Percentiles rank a stretch among this genome's conserved stretches.
Conservation (phyloP, 139 green algal species). For the Eudorina sp. region DNA sequence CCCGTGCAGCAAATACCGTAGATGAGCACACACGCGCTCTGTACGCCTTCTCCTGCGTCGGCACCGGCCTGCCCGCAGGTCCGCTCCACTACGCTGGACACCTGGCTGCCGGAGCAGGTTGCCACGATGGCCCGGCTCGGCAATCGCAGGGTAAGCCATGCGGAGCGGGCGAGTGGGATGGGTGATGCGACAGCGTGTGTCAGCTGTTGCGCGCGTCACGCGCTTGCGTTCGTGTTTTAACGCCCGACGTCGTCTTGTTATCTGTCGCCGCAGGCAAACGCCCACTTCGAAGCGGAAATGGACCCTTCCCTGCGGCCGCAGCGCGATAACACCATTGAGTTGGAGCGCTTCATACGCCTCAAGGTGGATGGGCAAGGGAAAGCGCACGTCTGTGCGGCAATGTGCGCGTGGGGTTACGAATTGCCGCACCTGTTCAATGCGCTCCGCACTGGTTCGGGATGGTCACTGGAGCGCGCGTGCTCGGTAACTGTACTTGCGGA, state of each 20-base stretch:
- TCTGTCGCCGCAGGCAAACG: slow-evolving; percentile 54
- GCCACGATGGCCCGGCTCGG: slow-evolving; percentile 58
- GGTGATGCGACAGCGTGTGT: too few species aligned
- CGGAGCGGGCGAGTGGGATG: too few species aligned
- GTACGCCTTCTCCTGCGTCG: neutral
- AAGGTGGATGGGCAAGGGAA: slow-evolving; percentile 51
- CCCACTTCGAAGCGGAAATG: slow-evolving; percentile 65
- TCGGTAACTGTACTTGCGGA: too few species aligned
- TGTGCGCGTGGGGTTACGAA: too few species aligned
- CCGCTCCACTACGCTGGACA: slow-evolving; percentile 77
- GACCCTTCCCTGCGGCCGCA: neutral
- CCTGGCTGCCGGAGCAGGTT: slow-evolving; percentile 77
- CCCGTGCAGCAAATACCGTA: too few species aligned
- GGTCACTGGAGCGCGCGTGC: too few species aligned
- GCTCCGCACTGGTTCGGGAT: too few species aligned
- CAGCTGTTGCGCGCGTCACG: neutral
- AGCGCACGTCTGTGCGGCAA: too few species aligned
- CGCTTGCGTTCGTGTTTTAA: too few species aligned
- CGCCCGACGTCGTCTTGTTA: neutral
- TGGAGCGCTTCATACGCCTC: slow-evolving; percentile 60
- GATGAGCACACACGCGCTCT: too few species aligned
- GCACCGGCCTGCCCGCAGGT: slow-evolving; percentile 59
- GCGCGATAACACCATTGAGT: slow-evolving; percentile 29
- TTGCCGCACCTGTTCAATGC: too few species aligned
- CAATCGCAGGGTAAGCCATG: slow-evolving; percentile 52